Percentiles rank a stretch among this genome's conserved stretches.
phyloP scores from a whole-genome alignment of 2,329 filamentous ascomycete species.

The Boeremia exigua region DNA sequence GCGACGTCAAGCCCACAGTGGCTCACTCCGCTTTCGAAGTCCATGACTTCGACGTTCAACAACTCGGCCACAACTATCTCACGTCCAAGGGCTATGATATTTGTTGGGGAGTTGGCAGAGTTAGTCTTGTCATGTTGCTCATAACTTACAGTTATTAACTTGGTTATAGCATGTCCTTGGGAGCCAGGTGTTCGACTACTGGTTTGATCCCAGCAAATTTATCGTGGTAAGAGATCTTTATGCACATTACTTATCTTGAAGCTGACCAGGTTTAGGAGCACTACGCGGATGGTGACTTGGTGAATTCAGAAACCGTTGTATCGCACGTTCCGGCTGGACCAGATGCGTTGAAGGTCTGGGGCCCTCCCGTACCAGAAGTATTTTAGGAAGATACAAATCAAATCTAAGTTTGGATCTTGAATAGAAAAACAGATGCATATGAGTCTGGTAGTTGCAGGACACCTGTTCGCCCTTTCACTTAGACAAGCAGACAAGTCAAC shows the following conservation, averaged over 20 bases:
- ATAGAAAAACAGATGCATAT: no score
- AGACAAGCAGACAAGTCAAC: no score
- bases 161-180: slow-evolving; percentile 62
- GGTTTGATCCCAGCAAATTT: slow-evolving; percentile 48
- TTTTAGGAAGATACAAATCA: slow-evolving; percentile 1
- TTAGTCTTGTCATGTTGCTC: neutral
- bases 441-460: no score
- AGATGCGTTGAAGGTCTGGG: slow-evolving; percentile 11
- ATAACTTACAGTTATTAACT: neutral
- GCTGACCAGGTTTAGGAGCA: slow-evolving; percentile 5
- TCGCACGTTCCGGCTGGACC: slow-evolving; percentile 6
- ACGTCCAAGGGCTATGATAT: slow-evolving; percentile 63
- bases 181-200: slow-evolving; percentile 74
- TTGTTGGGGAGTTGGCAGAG: slow-evolving; percentile 68
- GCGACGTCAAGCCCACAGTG: slow-evolving; percentile 41
- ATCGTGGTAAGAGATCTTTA: slow-evolving; percentile 3
- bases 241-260: neutral
- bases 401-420: no score
- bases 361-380: slow-evolving; percentile 9
- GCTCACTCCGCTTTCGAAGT: slow-evolving; percentile 73
- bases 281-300: slow-evolving; percentile 14
- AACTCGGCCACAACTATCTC: slow-evolving; percentile 70
- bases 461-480: no score
- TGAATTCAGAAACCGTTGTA: slow-evolving; percentile 5
- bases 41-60: slow-evolving; percentile 70